Conservation (phyloP, 1,284 basidiomycete species). For the Apiotrichum brassicae region DNA sequence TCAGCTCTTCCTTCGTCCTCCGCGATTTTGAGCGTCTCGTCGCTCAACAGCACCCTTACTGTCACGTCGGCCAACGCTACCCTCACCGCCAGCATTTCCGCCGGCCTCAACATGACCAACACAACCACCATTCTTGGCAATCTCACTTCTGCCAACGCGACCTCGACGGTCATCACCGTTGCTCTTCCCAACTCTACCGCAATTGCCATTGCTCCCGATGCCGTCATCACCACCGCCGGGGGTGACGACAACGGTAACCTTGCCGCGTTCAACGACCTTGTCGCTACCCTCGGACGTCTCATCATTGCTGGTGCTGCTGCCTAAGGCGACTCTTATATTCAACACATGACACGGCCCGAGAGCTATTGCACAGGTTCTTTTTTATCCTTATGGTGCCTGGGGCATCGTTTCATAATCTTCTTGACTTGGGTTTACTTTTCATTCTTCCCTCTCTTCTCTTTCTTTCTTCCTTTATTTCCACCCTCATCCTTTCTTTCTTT, state of each 20-base stretch:
- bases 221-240: neutral
- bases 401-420: too few relatives aligned
- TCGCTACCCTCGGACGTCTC: conserved; percentile 6
- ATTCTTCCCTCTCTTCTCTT: too few relatives aligned
- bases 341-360: too few relatives aligned
- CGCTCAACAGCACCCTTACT: neutral
- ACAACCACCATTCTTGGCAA: neutral
- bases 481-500: too few relatives aligned
- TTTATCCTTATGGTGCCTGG: too few relatives aligned
- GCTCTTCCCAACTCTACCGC: neutral
- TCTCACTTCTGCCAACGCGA: neutral
- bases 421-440: too few relatives aligned
- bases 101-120: neutral
- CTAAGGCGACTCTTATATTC: neutral
- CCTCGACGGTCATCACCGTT: neutral
- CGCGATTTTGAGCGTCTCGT: neutral
- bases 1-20: neutral
- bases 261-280: conserved; percentile 1
- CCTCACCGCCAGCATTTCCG: neutral
- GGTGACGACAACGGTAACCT: conserved; percentile 4
- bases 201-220: neutral
- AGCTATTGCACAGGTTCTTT: too few relatives aligned
- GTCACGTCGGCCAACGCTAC: neutral
- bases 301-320: neutral
- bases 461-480: too few relatives aligned